Conservation (phyloP, 2,329 filamentous ascomycete species). For the Coniella lustricola region DNA sequence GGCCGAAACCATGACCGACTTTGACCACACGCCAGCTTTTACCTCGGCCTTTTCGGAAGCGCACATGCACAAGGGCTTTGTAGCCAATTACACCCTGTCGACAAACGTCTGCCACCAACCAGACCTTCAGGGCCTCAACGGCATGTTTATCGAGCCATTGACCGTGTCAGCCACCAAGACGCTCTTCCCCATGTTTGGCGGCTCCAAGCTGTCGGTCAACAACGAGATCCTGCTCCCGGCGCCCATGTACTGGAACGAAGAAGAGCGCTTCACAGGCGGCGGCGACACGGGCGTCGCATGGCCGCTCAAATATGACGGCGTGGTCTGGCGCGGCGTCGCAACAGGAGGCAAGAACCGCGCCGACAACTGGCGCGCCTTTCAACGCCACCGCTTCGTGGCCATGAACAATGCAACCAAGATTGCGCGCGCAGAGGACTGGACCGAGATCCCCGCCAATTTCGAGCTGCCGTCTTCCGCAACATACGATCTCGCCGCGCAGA, state of each 20-base stretch:
- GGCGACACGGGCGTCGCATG: slow-evolving; percentile 47
- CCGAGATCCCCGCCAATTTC: slow-evolving; percentile 43
- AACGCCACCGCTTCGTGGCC: slow-evolving; percentile 66
- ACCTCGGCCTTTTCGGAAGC: slow-evolving; percentile 37
- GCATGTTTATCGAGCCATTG: slow-evolving; percentile 56
- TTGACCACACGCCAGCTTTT: slow-evolving; percentile 37
- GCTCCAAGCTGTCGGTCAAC: slow-evolving; percentile 62
- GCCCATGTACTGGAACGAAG: slow-evolving; percentile 61
- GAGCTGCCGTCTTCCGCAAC: slow-evolving; percentile 36
- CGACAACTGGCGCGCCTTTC: slow-evolving; percentile 64
- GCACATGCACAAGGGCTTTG: slow-evolving; percentile 49
- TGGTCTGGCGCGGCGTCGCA: slow-evolving; percentile 61
- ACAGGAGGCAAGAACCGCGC: slow-evolving; percentile 54
- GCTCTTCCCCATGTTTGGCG: slow-evolving; percentile 60
- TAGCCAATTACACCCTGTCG: slow-evolving; percentile 55
- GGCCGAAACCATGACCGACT: slow-evolving; percentile 35
- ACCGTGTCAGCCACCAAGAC: slow-evolving; percentile 49
- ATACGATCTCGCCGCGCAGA: slow-evolving; percentile 42
- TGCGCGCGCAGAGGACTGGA: slow-evolving; percentile 36
- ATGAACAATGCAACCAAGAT: slow-evolving; percentile 64
- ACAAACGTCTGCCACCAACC: slow-evolving; percentile 60
- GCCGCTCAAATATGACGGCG: slow-evolving; percentile 47
- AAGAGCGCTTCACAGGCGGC: slow-evolving; percentile 54
- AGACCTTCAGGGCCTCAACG: slow-evolving; percentile 54
- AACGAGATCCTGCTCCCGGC: slow-evolving; percentile 65